Conservation (phyloP, 495 filamentous ascomycete genomes). For the Lasiosphaeris hirsuta region DNA sequence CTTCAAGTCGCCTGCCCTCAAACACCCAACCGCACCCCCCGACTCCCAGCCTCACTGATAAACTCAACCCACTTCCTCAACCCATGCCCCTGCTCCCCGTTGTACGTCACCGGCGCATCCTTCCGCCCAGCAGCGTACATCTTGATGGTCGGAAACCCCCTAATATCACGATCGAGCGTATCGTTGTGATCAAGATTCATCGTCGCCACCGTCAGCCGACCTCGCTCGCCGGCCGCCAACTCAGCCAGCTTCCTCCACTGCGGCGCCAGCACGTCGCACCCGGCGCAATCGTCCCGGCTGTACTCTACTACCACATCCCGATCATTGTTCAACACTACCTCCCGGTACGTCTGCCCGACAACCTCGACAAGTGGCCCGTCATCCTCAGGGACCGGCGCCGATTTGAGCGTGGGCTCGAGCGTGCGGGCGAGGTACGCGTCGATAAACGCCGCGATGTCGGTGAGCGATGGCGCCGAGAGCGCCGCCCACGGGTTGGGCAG, state of each 20-base stretch:
- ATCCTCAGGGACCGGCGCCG: neutral
- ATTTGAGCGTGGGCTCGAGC: slow-evolving; percentile 1
- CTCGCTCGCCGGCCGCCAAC: neutral
- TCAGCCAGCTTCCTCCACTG: neutral
- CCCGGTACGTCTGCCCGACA: neutral
- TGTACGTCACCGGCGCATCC: neutral
- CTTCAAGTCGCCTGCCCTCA: no score
- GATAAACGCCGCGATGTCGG: neutral
- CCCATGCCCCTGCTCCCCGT: neutral
- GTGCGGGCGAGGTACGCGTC: neutral
- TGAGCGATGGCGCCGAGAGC: neutral
- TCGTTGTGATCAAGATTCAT: slow-evolving; percentile 7
- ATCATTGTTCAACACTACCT: neutral
- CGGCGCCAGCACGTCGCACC: neutral
- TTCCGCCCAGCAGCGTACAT: slow-evolving; percentile 3
- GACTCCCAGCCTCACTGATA: neutral
- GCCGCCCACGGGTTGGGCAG: no score
- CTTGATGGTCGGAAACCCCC: slow-evolving; percentile 7
- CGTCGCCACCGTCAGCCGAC: slow-evolving; percentile 1
- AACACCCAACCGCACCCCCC: neutral
- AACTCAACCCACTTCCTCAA: neutral
- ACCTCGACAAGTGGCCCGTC: neutral
- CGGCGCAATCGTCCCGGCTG: neutral
- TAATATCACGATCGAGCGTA: neutral
- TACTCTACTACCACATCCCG: slow-evolving; percentile 1